Percentiles rank a stretch among this genome's conserved stretches.
phyloP scores from a whole-genome alignment of 2,329 filamentous ascomycete genomes.

The Pezicula radicicola region DNA sequence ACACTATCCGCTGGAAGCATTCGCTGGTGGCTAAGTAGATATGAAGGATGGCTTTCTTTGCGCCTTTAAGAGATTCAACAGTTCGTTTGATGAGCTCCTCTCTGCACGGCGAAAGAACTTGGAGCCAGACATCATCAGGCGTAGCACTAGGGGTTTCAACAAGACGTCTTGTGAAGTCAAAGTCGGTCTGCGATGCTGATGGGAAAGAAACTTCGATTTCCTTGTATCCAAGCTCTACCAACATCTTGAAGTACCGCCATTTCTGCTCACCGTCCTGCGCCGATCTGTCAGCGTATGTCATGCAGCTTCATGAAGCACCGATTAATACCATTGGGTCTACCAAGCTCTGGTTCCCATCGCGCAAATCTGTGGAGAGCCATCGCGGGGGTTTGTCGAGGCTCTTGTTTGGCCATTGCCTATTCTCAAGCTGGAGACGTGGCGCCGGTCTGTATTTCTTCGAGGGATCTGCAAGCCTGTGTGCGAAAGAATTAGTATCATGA shows the following conservation, averaged over 20 bases:
- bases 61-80: slow-evolving; percentile 81
- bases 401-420: slow-evolving; percentile 40
- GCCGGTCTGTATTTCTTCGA: slow-evolving; percentile 76
- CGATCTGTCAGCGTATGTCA: slow-evolving; percentile 3
- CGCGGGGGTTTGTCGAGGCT: slow-evolving; percentile 78
- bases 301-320: not conserved
- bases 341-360: slow-evolving; percentile 93
- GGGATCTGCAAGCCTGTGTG: slow-evolving; percentile 67
- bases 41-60: slow-evolving; percentile 92
- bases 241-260: slow-evolving; percentile 92
- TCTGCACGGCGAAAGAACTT: slow-evolving; percentile 89
- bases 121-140: slow-evolving; percentile 86
- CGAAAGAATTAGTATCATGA: not conserved
- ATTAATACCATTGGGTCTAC: slow-evolving; percentile 84
- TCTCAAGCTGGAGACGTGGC: slow-evolving; percentile 53
- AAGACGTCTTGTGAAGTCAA: slow-evolving; percentile 86
- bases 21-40: slow-evolving; percentile 95
- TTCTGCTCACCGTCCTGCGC: slow-evolving; percentile 87
- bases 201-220: slow-evolving; percentile 97
- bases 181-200: slow-evolving; percentile 91
- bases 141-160: slow-evolving; percentile 80
- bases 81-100: slow-evolving; percentile 87
- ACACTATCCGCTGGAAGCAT: slow-evolving; percentile 90
- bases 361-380: slow-evolving; percentile 85
- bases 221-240: slow-evolving; percentile 89